A percentile compares a stretch with the other conserved stretches of the same genome.
phyloP scores from a whole-genome alignment of 805 yeast genomes.

The Wickerhamiella kurtzmanii region DNA sequence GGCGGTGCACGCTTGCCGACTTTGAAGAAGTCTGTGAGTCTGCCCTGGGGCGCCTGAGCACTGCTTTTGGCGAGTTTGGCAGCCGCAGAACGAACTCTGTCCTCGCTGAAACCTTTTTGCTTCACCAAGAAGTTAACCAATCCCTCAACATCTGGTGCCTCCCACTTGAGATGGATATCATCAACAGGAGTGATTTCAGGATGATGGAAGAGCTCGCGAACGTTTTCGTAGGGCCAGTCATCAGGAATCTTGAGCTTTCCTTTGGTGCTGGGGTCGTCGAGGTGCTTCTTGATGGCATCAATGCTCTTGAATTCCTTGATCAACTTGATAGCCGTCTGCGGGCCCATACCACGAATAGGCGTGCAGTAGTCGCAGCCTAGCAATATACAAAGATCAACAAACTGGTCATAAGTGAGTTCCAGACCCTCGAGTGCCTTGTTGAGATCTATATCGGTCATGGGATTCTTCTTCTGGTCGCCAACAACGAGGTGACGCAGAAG shows the following conservation, averaged over 20 bases:
- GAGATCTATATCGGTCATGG: conserved; percentile 71
- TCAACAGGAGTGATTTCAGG: conserved; percentile 65
- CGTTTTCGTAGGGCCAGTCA: conserved; percentile 85
- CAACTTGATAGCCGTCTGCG: conserved; percentile 80
- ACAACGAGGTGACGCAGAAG: conserved; percentile 82
- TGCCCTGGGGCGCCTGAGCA: conserved; percentile 76
- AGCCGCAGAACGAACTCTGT: conserved; percentile 77
- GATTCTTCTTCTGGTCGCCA: conserved; percentile 85
- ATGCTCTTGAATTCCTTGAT: conserved; percentile 73
- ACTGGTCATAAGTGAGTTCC: conserved; percentile 57
- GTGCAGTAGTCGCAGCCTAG: conserved; percentile 97
- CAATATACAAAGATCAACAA: conserved; percentile 82
- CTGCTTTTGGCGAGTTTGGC: conserved; percentile 71
- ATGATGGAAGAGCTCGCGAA: conserved; percentile 63
- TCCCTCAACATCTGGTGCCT: conserved; percentile 75
- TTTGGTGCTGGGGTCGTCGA: conserved; percentile 31
- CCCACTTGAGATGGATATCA: conserved; percentile 68
- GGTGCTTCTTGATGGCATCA: conserved; percentile 59
- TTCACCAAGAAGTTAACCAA: conserved; percentile 69
- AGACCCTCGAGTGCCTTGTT: conserved; percentile 59
- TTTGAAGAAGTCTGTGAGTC: conserved; percentile 84
- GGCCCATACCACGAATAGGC: conserved; percentile 90
- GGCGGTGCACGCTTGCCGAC: conserved; percentile 24
- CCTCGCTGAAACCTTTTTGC: conserved; percentile 87
- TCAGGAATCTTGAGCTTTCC: conserved; percentile 81